Evolutionary conservation across 139 green algal genomes (phyloP).

Genomic region (Edaphochlamys debaryana): DNA sequence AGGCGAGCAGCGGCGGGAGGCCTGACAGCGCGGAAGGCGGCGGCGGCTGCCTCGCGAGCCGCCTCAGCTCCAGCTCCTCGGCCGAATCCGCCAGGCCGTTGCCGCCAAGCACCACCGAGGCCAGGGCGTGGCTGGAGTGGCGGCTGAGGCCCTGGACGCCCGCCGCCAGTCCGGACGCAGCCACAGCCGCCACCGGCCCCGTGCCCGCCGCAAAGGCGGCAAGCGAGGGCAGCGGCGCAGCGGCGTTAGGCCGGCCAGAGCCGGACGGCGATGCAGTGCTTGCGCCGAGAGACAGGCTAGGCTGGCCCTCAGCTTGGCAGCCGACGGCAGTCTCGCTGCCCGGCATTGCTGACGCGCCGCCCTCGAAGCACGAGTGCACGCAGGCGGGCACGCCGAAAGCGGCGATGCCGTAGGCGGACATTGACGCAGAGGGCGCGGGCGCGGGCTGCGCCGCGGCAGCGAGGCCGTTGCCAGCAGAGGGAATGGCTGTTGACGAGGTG

Average conservation of each 20-base stretch:
- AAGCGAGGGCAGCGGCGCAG: neutral
- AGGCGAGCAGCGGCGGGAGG: too few species aligned
- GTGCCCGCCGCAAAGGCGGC: too few species aligned
- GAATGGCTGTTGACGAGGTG: neutral
- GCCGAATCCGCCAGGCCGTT: slow-evolving; percentile 26
- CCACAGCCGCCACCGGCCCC: too few species aligned
- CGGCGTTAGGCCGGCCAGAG: too few species aligned
- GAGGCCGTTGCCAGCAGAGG: neutral
- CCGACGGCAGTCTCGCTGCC: neutral
- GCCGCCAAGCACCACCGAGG: too few species aligned
- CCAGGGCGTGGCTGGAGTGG: too few species aligned
- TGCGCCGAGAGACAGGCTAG: neutral
- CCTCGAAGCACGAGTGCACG: slow-evolving; percentile 18
- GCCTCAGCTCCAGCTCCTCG: slow-evolving; percentile 30
- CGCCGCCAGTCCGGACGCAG: too few species aligned
- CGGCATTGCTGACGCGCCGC: neutral
- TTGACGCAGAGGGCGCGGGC: neutral
- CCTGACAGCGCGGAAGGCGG: neutral
- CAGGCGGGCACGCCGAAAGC: slow-evolving; percentile 9
- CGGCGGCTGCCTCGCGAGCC: neutral
- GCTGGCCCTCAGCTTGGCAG: neutral
- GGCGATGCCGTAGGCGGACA: slow-evolving; percentile 17
- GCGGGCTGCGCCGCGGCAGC: neutral
- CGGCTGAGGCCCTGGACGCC: neutral
- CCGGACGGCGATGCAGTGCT: neutral